These are phyloP conservation scores for Ceratorhiza oryzae-sativae DNA, from an alignment of 1,284 basidiomycete genomes.

Conservation along the genomic window DNA sequence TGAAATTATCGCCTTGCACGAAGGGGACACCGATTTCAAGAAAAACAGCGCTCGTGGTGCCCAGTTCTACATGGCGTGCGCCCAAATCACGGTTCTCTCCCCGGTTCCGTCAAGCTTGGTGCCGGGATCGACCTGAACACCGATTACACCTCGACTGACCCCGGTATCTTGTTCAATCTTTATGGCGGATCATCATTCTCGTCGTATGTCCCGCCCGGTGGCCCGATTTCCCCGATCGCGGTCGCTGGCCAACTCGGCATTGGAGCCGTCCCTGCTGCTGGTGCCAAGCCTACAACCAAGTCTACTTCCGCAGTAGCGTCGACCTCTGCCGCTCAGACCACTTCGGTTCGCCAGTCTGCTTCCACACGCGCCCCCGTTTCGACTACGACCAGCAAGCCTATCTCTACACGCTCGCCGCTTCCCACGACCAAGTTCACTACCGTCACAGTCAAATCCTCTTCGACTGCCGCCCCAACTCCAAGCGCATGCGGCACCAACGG, in stretches of 20 bases:
- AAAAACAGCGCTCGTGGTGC: conserved; percentile 32
- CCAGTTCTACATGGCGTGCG: conserved; percentile 39
- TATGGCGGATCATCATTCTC: not conserved
- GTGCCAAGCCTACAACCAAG: not conserved
- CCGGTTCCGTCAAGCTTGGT: conserved; percentile 9
- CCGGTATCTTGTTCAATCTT: conserved; percentile 27
- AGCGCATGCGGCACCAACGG: conserved; percentile 4
- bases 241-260: conserved; percentile 4
- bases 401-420: not conserved
- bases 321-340: not conserved
- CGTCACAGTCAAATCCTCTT: not conserved
- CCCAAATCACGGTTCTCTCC: conserved; percentile 33
- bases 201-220: conserved; percentile 34
- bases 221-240: conserved; percentile 8
- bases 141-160: conserved; percentile 11
- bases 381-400: not conserved
- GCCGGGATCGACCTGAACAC: conserved; percentile 19
- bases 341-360: conserved; percentile 6
- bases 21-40: conserved; percentile 35
- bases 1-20: conserved; percentile 41
- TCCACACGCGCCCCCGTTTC: not conserved
- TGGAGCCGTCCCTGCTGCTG: conserved; percentile 8
- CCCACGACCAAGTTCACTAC: not conserved
- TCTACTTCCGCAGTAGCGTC: not conserved
- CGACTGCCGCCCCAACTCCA: conserved; percentile 3